Conservation (phyloP, 163 green algal genomes). For the Trebouxiophyceae sp. region DNA sequence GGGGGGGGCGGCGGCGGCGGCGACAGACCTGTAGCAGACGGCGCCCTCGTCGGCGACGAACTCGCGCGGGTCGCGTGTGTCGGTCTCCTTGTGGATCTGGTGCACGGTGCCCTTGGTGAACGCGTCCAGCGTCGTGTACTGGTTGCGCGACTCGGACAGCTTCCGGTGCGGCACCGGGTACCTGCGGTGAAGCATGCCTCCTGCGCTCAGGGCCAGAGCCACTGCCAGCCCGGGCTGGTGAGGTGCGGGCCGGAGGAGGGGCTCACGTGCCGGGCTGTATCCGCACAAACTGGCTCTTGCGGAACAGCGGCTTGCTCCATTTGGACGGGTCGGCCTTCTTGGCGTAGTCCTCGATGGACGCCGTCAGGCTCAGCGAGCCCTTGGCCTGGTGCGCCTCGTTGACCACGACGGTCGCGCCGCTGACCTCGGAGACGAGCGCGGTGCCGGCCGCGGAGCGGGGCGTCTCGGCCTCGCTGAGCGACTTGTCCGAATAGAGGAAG, state of each 20-base stretch:
- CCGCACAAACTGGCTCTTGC: not conserved
- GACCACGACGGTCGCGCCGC: not conserved
- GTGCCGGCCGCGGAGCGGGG: too few species aligned
- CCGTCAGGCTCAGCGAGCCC: not conserved
- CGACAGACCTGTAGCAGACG: not conserved
- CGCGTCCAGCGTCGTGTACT: not conserved
- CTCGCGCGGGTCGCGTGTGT: not conserved
- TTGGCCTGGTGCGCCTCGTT: not conserved
- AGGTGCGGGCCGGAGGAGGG: too few species aligned
- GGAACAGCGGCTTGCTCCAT: not conserved
- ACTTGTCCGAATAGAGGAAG: too few species aligned
- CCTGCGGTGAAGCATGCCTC: too few species aligned
- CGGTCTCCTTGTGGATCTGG: not conserved
- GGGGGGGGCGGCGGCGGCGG: too few species aligned
- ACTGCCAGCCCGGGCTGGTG: too few species aligned
- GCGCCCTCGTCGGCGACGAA: not conserved
- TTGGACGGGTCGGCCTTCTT: not conserved
- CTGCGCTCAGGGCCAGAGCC: too few species aligned
- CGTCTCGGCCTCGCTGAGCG: too few species aligned
- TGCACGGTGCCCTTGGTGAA: not conserved
- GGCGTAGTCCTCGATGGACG: not conserved
- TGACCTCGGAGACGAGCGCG: too few species aligned
- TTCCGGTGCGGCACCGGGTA: not conserved
- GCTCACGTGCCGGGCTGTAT: not conserved
- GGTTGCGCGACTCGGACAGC: not conserved